Percentiles rank a stretch among this genome's conserved stretches.
Conservation (phyloP, 1,139 yeast genomes). For the Blastobotrys serpentis region DNA sequence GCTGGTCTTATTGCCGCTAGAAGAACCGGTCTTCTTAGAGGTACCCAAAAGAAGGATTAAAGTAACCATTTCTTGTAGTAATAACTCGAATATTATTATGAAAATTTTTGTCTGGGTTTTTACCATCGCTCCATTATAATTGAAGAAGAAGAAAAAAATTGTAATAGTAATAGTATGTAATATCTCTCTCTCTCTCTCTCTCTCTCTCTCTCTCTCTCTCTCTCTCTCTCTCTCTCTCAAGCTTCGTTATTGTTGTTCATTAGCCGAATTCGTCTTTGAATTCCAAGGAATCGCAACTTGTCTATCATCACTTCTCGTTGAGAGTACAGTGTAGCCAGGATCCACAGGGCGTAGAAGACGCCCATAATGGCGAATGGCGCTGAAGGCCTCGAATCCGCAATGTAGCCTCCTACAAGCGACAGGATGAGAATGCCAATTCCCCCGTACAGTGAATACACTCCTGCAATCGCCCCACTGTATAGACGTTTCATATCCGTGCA, state of each 20-base stretch:
- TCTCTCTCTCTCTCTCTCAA: not conserved
- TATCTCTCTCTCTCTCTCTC: too few relatives aligned
- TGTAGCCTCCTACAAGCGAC: slow-evolving; percentile 59
- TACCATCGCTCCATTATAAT: too few relatives aligned
- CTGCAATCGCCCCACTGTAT: slow-evolving; percentile 63
- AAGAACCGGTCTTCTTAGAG: slow-evolving; percentile 99
- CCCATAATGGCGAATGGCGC: slow-evolving; percentile 62
- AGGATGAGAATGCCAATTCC: slow-evolving; percentile 66
- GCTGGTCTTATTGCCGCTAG: slow-evolving; percentile 99
- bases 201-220: too few relatives aligned
- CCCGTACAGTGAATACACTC: slow-evolving; percentile 65
- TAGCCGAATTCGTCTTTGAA: slow-evolving; percentile 2
- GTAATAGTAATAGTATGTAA: not conserved
- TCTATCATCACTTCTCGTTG: slow-evolving; percentile 4
- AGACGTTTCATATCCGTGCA: slow-evolving; percentile 45
- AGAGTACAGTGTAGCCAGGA: slow-evolving; percentile 29
- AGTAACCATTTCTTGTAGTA: slow-evolving; percentile 9
- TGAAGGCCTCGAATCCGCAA: slow-evolving; percentile 58
- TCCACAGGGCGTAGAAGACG: slow-evolving; percentile 41
- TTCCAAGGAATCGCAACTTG: slow-evolving; percentile 1
- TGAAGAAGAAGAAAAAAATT: not conserved
- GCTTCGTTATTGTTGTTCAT: not conserved
- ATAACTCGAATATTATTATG: slow-evolving; percentile 9
- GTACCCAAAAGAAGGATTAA: slow-evolving; percentile 96
- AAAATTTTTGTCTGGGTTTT: not conserved